Percentiles rank a stretch among this genome's conserved stretches.
phyloP scores from a whole-genome alignment of 805 yeast genomes.

The Jamesozyma jinghongensis region DNA sequence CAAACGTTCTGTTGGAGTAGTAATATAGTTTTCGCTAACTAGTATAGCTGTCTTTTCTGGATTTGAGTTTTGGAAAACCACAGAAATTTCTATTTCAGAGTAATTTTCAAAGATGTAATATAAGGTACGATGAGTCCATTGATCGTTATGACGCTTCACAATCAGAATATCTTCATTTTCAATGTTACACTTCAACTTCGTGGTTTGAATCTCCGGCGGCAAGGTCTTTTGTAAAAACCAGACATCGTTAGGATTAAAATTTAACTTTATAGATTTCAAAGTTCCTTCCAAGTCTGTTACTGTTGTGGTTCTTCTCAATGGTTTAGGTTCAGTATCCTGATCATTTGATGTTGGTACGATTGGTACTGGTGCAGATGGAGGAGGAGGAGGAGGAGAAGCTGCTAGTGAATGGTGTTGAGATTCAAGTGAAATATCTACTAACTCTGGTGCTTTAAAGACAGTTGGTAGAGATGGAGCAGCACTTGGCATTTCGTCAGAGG shows the following conservation, averaged over 20 bases:
- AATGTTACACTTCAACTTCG: conserved; percentile 31
- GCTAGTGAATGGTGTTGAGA: conserved; percentile 1
- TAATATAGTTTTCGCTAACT: conserved; percentile 25
- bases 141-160: conserved; percentile 48
- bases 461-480: conserved; percentile 8
- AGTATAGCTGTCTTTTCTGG: conserved; percentile 41
- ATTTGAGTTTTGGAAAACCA: conserved; percentile 45
- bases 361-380: conserved; percentile 3
- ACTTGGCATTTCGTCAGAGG: neutral
- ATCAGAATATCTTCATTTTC: conserved; percentile 57
- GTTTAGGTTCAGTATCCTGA: neutral
- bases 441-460: neutral
- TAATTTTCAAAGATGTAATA: conserved; percentile 67
- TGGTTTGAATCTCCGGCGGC: conserved; percentile 11
- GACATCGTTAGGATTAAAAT: conserved; percentile 28
- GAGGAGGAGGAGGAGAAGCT: conserved; percentile 8
- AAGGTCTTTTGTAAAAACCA: conserved; percentile 76
- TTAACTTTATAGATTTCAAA: conserved; percentile 11
- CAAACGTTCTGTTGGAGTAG: conserved; percentile 2
- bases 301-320: conserved; percentile 10
- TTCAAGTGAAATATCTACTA: neutral
- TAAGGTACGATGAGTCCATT: conserved; percentile 46
- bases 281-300: conserved; percentile 9
- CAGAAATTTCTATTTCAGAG: conserved; percentile 53
- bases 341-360: neutral